Evolutionary conservation across 2,329 filamentous ascomycete species (phyloP).

Genomic region (Pseudogymnoascus sp.): DNA sequence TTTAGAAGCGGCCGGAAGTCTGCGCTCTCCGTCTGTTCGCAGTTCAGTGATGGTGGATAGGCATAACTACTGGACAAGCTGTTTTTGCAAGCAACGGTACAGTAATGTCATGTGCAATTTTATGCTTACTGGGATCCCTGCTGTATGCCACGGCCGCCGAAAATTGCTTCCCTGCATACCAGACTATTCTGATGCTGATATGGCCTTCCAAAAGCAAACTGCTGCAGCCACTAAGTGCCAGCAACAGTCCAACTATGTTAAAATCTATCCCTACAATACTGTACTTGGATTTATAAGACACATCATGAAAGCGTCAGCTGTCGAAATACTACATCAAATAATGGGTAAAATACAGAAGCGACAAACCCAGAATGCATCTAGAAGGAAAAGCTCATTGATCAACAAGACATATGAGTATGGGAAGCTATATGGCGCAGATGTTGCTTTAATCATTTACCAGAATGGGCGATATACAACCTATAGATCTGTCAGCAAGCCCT

Average conservation of each 20-base stretch:
- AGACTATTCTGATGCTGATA: not conserved
- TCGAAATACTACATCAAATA: not conserved
- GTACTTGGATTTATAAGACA: not conserved
- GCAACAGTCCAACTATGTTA: not conserved
- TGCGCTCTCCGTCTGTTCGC: not conserved
- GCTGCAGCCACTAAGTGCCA: not conserved
- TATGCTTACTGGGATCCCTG: not conserved
- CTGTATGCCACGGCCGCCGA: not conserved
- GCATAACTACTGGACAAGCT: not conserved
- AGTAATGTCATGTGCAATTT: not conserved
- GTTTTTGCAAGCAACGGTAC: not conserved
- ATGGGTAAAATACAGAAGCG: slow-evolving; percentile 9
- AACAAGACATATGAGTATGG: too few relatives aligned
- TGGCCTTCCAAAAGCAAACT: not conserved
- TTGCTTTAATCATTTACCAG: slow-evolving; percentile 16
- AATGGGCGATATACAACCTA: slow-evolving; percentile 12
- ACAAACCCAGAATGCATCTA: not conserved
- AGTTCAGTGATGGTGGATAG: not conserved
- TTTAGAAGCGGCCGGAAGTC: not conserved
- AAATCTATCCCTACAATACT: not conserved
- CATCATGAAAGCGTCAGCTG: not conserved
- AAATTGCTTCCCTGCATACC: not conserved
- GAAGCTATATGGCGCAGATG: slow-evolving; percentile 15
- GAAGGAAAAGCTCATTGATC: too few relatives aligned
- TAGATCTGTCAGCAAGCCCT: slow-evolving; percentile 7